Base-by-base conservation (phyloP, 306 rosid species). In the Medicago lupulina region DNA sequence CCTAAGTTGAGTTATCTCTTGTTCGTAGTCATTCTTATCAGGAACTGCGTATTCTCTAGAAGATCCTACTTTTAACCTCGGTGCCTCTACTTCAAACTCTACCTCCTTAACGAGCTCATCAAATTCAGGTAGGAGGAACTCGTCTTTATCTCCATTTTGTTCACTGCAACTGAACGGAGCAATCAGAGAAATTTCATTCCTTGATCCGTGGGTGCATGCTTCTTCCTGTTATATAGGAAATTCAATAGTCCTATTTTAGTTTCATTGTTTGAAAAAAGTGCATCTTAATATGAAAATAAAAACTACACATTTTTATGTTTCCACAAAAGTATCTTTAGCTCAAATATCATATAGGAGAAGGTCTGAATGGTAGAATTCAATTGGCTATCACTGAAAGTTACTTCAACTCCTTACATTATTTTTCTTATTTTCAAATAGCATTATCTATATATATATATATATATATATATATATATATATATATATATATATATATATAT, bases 1-100 rank as follows among this genome's bases (percentile, higher is more conserved):
- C 74, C 80, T 85, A 34, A 95, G 97, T 8, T 81, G 74, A 59
- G 70, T 77, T 82, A 89, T 77, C 84, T 95, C 97, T 62, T 75
- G 85, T 67, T 84, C 93, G 55, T 87, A 70, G 12, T 90, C 89
- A 53, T 85, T 92, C 51, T 76, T 77, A 64, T 86, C 93, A 34
- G 47, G 31, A 31, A 62, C 83, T 40, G 73, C 65, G 63, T 51
- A 84, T 8, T 78, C 81, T 82, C 74, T 79, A 23, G 91, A 84
- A 86, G 82, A 82, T 67, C 49, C 83, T 53, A 47, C 44, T 55
- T 65, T 64, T 18, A 74, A 80, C 76, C 80, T 70, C 9, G 81
- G 63, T 72, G 76, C 71, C 80, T 86, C 87, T 39, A 67, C 81
- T 75, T 82, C 70, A 9, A 83, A 81, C 74, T 88, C 89, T 59